Evolutionary conservation across 2,329 filamentous ascomycete genomes (phyloP), one percentile per base, ranked within the genome.

Genomic region (Leptographium procerum): DNA sequence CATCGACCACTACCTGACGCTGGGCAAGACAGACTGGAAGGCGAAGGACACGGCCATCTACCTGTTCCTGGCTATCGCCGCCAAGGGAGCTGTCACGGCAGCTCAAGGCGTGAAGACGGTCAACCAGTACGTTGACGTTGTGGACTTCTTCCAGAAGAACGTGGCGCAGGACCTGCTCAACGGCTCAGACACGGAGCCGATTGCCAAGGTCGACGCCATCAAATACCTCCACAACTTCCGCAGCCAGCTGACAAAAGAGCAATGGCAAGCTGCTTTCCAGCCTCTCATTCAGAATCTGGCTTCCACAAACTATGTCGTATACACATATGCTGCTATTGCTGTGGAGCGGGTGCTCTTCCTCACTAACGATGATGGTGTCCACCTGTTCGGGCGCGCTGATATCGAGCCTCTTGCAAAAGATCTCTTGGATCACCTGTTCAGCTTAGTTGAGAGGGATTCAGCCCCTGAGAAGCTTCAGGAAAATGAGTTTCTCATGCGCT

Each of bases 31-130:
- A 22, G 91, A 96, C 70, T 99, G 94, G 94, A 95, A 95, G 72
- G 86, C 91, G 54, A 99, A 99, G 75, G 94, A 99, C 68, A 97
- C 92, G 0, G 94, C 94, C n/a, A 87, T 96, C 59, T 97, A 97
- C 68, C 83, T 99, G 19, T 99, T 95, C 77, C 85, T 94, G 43
- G 90, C 94, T 5, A 90, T 97, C 65, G 94, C 94, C 19, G 90
- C 91, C 47, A 96, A 95, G 75, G 94, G 94, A 57, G 82, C 85
- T 34, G 85, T 92, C 34, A 97, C 94, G 3, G 82, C 90, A 9
- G 88, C 85, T 0, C 89, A 95, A 66, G 94, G 95, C 71, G 89
- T 97, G 57, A 91, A 91, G 70, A 91, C 85, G 14, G 89, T 94
- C 61, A 99, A 97, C 71, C 78, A 82, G n/a, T 74, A 87, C 45